These are phyloP conservation scores for Meyerozyma carpophila DNA, from an alignment of 1,139 yeast genomes.

Conservation along the genomic window DNA sequence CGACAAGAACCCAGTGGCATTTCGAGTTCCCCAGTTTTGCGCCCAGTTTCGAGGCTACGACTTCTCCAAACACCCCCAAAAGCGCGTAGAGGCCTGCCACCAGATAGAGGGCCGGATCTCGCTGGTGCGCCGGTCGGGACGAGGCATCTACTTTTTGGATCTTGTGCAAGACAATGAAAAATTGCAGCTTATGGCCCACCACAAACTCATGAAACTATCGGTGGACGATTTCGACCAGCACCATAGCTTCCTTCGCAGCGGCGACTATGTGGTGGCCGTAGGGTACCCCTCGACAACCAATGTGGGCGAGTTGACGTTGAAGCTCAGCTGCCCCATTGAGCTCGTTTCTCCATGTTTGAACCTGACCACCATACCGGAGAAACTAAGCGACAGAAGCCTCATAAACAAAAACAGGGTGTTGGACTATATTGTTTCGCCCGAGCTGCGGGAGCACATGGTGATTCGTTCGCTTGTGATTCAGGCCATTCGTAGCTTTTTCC, in stretches of 20 bases:
- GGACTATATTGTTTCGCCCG: constrained; percentile 61
- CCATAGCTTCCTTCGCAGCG: constrained; percentile 52
- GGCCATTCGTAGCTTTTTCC: constrained; percentile 54
- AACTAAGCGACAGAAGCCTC: constrained; percentile 47
- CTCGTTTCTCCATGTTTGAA: constrained; percentile 67
- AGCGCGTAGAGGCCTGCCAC: constrained; percentile 8
- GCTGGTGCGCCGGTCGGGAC: constrained; percentile 58
- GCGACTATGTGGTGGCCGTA: constrained; percentile 60
- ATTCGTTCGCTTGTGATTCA: constrained; percentile 51
- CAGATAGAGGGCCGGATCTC: constrained; percentile 52
- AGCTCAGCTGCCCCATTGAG: constrained; percentile 43
- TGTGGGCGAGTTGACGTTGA: constrained; percentile 73
- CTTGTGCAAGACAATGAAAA: constrained; percentile 50
- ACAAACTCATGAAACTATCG: constrained; percentile 37
- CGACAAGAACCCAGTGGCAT: constrained; percentile 2
- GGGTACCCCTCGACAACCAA: constrained; percentile 76
- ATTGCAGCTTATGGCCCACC: constrained; percentile 59
- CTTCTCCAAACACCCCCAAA: constrained; percentile 13
- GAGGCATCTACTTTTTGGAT: constrained; percentile 64
- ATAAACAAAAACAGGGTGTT: constrained; percentile 67
- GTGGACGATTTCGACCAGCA: constrained; percentile 39
- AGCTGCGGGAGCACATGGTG: constrained; percentile 43
- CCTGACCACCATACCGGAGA: constrained; percentile 56
- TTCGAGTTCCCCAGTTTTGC: constrained; percentile 17
- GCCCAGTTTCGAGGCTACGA: constrained; percentile 13